Conservation (phyloP, 2,329 filamentous ascomycete species). For the Leptosphaerulina australis region DNA sequence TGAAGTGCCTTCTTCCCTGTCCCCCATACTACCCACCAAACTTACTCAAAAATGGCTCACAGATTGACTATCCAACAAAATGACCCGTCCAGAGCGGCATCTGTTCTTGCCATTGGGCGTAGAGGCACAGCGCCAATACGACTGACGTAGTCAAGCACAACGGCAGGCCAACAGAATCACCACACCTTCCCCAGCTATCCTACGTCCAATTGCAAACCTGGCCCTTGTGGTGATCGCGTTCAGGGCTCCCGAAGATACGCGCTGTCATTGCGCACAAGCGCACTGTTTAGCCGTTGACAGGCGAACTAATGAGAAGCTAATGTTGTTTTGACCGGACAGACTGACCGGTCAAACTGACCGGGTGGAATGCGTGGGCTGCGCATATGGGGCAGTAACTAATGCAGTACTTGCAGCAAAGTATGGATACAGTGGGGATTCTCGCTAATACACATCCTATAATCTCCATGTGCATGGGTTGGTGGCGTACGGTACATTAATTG, state of each 20-base stretch:
- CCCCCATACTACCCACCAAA: neutral
- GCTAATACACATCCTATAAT: too few relatives aligned
- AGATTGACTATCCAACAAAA: neutral
- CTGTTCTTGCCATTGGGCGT: slow-evolving; percentile 1
- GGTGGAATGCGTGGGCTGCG: neutral
- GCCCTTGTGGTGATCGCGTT: neutral
- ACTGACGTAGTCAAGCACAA: slow-evolving; percentile 1
- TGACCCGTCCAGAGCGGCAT: slow-evolving; percentile 1
- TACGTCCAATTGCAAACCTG: neutral
- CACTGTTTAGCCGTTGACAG: neutral
- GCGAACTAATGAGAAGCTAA: neutral
- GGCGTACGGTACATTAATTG: too few relatives aligned
- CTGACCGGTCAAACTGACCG: neutral
- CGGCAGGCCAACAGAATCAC: neutral
- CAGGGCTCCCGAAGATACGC: neutral
- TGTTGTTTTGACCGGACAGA: neutral
- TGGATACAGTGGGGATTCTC: too few relatives aligned
- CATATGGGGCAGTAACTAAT: neutral
- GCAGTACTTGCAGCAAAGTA: too few relatives aligned
- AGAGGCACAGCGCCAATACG: neutral
- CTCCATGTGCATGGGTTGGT: too few relatives aligned
- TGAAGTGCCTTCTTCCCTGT: neutral
- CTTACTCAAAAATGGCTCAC: neutral
- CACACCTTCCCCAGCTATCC: neutral
- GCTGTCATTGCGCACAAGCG: neutral